Base-by-base conservation (phyloP, 1,139 yeast genomes). In the Kodamaea sp. region DNA sequence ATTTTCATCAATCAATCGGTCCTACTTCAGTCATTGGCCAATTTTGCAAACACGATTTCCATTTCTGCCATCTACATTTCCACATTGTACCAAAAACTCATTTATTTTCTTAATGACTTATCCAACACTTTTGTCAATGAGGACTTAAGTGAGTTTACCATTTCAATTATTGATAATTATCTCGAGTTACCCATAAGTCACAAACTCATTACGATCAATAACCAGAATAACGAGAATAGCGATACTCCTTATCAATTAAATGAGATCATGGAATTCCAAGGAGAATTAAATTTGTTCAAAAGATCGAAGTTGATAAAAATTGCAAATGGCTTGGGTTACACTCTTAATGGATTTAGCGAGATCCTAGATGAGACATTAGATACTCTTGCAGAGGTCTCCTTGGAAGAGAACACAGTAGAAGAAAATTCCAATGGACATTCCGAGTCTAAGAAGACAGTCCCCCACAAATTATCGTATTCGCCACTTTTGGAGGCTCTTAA, bases 271-370 rank as follows among this genome's bases (percentile, higher is more conserved):
- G 80, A 73, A 38, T 60, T 58, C 28, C 54, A 69, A 32, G 83
- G 78, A 0, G 79, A 76, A 29, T 43, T 77, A 11, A 56, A 63
- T 22, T 47, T 76, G 13, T 44, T 66, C 20, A 76, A 74, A 43
- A 56, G 82, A 39, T 63, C 75, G 1, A 61, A 61, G 23, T 45
- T 77, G 2, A 43, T 61, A 1, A 61, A 59, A 13, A 37, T 77
- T 3, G 82, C 73, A 0, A 42, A 46, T 4, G 28, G 41, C 0
- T 52, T 52, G 20, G 66, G 63, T 0, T 73, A 61, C 38, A 35
- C 37, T 1, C 58, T 81, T 7, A 59, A 63, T 24, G 79, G 80
- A 0, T 55, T 70, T 1, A 53, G 29, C 7, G 44, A 36, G 5
- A 35, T 43, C 14, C 30, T 46, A 69, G 48, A 55, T 0, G 79